Evolutionary conservation across 2,329 filamentous ascomycete species (phyloP), one percentile per base, ranked within the genome.

Genomic region (Neobulgaria alba): DNA sequence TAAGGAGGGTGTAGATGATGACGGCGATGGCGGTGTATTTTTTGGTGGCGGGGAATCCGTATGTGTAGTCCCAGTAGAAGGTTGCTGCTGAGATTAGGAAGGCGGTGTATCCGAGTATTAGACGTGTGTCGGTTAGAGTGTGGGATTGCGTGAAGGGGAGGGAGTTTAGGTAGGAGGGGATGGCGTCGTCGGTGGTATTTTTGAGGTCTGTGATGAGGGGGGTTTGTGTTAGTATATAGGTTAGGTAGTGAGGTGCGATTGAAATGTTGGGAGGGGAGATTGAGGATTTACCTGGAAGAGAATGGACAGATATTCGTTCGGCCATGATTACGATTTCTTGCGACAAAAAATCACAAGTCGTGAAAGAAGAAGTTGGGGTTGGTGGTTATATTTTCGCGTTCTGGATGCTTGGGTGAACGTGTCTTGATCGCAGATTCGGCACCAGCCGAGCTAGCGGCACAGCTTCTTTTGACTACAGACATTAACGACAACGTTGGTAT

Each of bases 141-240:
- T 96, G 82, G 49, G 84, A 80, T 65, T 94, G 88, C 48, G 68
- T 75, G 71, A 95, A 95, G 52, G 73, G 80, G 61, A 96, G 79
- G 21, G 79, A 85, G 65, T 86, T 90, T 49, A 98, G 79, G 69
- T 96, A 96, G 66, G 92, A 88, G 44, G 85, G 79, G 45, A 98
- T 81, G 42, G 89, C 87, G 66, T 98, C 92, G 67, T 98, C 92
- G 52, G 85, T 87, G 29, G 89, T 93, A 68, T 92, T 94, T 66
- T 96, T 96, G 50, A 98, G 82, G 62, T 96, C 92, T 94, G 60
- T 33, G 12, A 18, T 10, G 10, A 1, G 16, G 15, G 15, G 10
- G 19, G 21, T 38, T 26, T 21, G 10, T 16, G 29, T 30, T 31
- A 17, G 18, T 21, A 18, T 8, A 30, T 20, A 36, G 36, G 17